Evolutionary conservation across 257 asterid species (phyloP).

Genomic region (Schizonepeta tenuifolia): DNA sequence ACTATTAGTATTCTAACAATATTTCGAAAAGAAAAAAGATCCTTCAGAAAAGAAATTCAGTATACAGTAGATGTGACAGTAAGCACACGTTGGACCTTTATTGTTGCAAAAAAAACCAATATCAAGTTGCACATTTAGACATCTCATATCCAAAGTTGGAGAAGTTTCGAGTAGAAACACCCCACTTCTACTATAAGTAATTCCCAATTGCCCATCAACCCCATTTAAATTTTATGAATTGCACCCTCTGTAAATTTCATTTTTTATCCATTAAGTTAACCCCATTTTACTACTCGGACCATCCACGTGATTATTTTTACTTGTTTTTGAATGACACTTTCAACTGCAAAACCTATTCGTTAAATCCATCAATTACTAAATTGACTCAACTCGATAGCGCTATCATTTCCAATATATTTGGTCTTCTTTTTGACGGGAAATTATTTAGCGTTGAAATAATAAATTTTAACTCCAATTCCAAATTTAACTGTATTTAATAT

Average conservation of each 20-base stretch:
- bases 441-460: no score
- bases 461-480: no score
- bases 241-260: background rate
- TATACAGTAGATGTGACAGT: conserved; percentile 17
- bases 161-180: conserved; percentile 1
- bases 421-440: no score
- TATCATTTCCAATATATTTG: no score
- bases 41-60: conserved; percentile 12
- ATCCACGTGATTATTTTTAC: background rate
- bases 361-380: no score
- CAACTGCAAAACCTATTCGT: background rate
- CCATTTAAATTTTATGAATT: background rate
- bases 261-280: background rate
- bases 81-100: conserved; percentile 22
- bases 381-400: no score
- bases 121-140: no score
- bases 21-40: background rate
- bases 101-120: conserved; percentile 14
- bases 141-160: conserved; percentile 25
- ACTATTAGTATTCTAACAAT: no score
- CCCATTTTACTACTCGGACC: background rate
- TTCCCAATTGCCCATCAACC: background rate
- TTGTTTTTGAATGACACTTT: background rate
- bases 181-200: conserved; percentile 4
- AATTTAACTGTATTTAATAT: no score